Conservation (phyloP, 169 alveolate genomes). For the Theileria equi region DNA sequence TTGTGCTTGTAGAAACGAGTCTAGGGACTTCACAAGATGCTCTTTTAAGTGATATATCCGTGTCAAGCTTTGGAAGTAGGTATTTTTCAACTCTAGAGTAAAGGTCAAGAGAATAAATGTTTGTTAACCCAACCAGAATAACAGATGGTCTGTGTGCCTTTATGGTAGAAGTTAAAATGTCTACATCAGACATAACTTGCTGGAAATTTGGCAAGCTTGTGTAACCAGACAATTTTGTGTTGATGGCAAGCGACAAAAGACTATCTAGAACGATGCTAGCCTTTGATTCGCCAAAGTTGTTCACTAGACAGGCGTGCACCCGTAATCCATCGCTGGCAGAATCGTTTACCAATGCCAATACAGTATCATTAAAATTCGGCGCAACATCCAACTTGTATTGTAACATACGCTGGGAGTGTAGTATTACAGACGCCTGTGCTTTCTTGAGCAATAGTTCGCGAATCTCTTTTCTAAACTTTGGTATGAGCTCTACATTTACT, state of each 20-base stretch:
- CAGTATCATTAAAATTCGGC: constrained; percentile 17
- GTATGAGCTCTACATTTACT: constrained; percentile 49
- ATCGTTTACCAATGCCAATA: constrained; percentile 28
- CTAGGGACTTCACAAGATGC: neutral
- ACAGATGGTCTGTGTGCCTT: too few species aligned
- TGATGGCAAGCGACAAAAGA: constrained; percentile 9
- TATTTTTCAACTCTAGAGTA: neutral
- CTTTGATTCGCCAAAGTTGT: constrained; percentile 37
- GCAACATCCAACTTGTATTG: constrained; percentile 48
- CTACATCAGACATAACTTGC: neutral
- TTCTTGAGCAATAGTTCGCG: constrained; percentile 39
- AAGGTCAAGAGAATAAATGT: neutral
- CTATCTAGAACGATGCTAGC: constrained; percentile 16
- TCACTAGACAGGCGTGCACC: constrained; percentile 23
- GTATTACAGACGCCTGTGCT: constrained; percentile 44
- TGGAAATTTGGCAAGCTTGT: neutral
- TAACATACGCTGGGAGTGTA: constrained; percentile 48
- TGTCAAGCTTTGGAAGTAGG: neutral
- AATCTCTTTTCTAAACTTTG: constrained; percentile 49
- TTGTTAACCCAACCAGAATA: constrained; percentile 6
- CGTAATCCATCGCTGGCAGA: neutral
- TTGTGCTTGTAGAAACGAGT: neutral
- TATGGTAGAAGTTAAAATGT: too few species aligned
- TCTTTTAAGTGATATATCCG: neutral
- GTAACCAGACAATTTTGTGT: neutral